Evolutionary conservation across 2,329 filamentous ascomycete genomes (phyloP), one percentile per base, ranked within the genome.

Genomic region (Alternaria ventricosa): DNA sequence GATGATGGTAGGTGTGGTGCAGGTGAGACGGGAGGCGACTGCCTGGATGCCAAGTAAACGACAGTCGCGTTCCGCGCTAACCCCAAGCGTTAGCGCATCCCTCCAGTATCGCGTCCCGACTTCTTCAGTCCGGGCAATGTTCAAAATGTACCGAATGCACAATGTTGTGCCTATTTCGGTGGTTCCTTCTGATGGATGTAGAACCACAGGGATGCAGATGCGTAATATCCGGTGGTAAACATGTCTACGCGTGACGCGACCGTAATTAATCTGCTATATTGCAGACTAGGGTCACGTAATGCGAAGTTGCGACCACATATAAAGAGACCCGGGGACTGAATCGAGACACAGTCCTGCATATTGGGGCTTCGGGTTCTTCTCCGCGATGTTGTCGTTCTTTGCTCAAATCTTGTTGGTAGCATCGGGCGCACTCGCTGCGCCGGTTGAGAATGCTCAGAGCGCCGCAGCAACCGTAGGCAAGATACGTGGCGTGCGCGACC

Each of bases 401-500:
- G 46, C 60, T 23, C 57, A 63, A 6, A 28, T 60, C 9, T 22
- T 67, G 28, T 47, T 70, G 9, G 33, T 68, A 15, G 44, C 60
- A 3, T 62, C 55, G 11, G n/a, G 36, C 25, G 60, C 57, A 7
- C 28, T 67, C n/a, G 53, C 59, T 9, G 64, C 65, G 15, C 70
- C 69, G 3, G 57, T 72, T 1, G 57, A 57, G n/a, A 62, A 64
- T 15, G 22, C 27, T 5, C 30, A n/a, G 41, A 11, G n/a, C 18
- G 43, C 36, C 9, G 36, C 55, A 53, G 79, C 80, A 45, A 84
- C 84, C 56, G 78, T 84, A 12, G 82, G 84, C 71, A 82, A 84
- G 70, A 85, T 87, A 64, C 84, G 85, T 33, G 82, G 82, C 41
- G 84, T 86, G 9, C 75, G 79, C 60, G 79, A 80, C 7, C 85